Conservation (phyloP, 352 stramenopile genomes). For the Pythium monospermum region DNA sequence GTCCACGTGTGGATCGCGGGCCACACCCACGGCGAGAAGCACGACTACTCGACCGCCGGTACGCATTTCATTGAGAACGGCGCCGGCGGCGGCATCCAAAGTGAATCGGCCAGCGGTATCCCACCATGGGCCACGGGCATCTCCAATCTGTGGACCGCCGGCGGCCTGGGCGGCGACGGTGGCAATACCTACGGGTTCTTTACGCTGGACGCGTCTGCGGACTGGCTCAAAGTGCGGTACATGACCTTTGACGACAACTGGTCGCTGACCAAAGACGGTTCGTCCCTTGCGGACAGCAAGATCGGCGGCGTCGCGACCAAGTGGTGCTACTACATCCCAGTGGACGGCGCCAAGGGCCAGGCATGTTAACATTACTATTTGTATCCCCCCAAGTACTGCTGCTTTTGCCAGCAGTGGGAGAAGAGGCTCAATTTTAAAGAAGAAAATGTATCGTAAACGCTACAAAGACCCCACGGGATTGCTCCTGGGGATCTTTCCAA, state of each 20-base stretch:
- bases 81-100: conserved; percentile 35
- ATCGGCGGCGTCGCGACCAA: conserved; percentile 22
- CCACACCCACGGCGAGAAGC: conserved; percentile 38
- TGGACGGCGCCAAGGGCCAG: conserved; percentile 24
- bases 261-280: conserved; percentile 24
- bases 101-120: conserved; percentile 25
- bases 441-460: too few relatives aligned
- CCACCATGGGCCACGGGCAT: conserved; percentile 14
- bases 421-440: too few relatives aligned
- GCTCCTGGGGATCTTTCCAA: too few relatives aligned
- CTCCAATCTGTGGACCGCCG: conserved; percentile 25
- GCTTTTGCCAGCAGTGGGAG: too few relatives aligned
- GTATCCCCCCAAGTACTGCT: background rate
- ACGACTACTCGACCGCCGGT: conserved; percentile 25
- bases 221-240: conserved; percentile 37
- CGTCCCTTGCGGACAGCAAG: conserved; percentile 15
- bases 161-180: conserved; percentile 17
- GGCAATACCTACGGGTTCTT: conserved; percentile 40
- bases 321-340: conserved; percentile 42
- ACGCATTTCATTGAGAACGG: conserved; percentile 44
- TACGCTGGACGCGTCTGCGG: conserved; percentile 23
- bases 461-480: too few relatives aligned
- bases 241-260: conserved; percentile 36
- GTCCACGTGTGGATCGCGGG: conserved; percentile 31
- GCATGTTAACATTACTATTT: conserved; percentile 14